These are phyloP conservation scores for Ilex asprella DNA, from an alignment of 257 asterid species.

Conservation along the genomic window DNA sequence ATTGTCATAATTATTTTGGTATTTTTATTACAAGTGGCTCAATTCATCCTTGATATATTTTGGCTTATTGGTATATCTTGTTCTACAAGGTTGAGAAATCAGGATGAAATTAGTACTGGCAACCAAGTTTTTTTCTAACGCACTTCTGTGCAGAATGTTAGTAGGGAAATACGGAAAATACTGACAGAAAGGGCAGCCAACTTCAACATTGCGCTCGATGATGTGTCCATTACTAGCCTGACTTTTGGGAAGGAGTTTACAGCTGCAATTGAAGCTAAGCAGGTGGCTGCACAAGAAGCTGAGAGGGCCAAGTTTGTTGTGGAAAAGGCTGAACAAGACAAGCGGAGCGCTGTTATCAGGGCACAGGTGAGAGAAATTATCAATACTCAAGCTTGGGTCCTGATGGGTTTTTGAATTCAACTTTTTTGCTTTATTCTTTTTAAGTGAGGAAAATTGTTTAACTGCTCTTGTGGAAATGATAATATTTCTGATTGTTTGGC, in stretches of 20 bases:
- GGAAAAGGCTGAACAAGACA: conserved; percentile 94
- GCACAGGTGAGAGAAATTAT: conserved; percentile 54
- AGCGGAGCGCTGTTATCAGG: conserved; percentile 76
- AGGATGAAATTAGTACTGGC: background rate
- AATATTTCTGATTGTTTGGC: background rate
- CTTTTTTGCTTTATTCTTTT: background rate
- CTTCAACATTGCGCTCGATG: conserved; percentile 93
- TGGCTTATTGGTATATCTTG: too few species aligned
- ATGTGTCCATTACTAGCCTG: conserved; percentile 78
- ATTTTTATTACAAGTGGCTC: background rate
- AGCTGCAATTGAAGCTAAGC: conserved; percentile 96
- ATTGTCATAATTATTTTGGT: background rate
- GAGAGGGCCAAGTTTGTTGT: conserved; percentile 94
- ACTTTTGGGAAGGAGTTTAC: conserved; percentile 87
- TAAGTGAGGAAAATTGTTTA: background rate
- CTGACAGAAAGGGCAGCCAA: conserved; percentile 73
- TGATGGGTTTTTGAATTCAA: background rate
- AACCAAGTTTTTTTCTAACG: background rate
- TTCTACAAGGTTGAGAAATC: background rate
- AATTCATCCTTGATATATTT: background rate
- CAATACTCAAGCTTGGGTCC: background rate
- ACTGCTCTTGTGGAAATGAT: background rate
- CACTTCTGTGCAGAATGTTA: conserved; percentile 49
- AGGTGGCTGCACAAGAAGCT: conserved; percentile 94
- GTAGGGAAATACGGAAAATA: conserved; percentile 74